Evolutionary conservation across 2,329 filamentous ascomycete species (phyloP).

Genomic region (Venturia aucupariae): DNA sequence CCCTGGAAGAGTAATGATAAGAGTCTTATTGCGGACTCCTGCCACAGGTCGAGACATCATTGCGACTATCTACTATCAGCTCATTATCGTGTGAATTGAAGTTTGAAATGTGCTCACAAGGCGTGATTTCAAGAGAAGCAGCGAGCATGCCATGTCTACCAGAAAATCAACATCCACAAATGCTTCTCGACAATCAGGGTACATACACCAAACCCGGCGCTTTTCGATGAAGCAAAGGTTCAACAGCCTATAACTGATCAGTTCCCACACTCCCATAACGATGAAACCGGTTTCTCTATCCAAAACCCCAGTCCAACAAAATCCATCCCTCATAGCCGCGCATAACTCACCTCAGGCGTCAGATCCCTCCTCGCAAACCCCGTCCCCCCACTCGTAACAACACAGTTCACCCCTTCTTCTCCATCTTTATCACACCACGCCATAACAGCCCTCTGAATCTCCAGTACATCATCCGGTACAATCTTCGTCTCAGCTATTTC

Average conservation of each 20-base stretch:
- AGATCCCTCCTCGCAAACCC: constrained; percentile 79
- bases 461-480: constrained; percentile 63
- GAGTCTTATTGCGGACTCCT: constrained; percentile 68
- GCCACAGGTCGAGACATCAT: constrained; percentile 94
- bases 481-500: constrained; percentile 59
- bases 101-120: constrained; percentile 53
- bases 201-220: constrained; percentile 74
- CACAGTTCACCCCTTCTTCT: constrained; percentile 54
- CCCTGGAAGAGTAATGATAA: constrained; percentile 84
- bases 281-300: background rate
- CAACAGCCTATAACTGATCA: constrained; percentile 51
- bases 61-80: constrained; percentile 53
- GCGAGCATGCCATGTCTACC: constrained; percentile 81
- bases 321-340: constrained; percentile 47
- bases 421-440: constrained; percentile 61
- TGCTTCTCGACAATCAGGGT: background rate
- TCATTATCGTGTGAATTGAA: background rate
- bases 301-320: background rate
- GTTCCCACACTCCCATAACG: background rate
- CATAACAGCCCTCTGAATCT: constrained; percentile 66
- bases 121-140: constrained; percentile 73
- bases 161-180: background rate
- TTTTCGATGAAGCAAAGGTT: constrained; percentile 68
- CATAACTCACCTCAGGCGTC: constrained; percentile 81
- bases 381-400: constrained; percentile 86